phyloP scores from a whole-genome alignment of 2,329 filamentous ascomycete genomes.

The Trichocomaceae sp. region DNA sequence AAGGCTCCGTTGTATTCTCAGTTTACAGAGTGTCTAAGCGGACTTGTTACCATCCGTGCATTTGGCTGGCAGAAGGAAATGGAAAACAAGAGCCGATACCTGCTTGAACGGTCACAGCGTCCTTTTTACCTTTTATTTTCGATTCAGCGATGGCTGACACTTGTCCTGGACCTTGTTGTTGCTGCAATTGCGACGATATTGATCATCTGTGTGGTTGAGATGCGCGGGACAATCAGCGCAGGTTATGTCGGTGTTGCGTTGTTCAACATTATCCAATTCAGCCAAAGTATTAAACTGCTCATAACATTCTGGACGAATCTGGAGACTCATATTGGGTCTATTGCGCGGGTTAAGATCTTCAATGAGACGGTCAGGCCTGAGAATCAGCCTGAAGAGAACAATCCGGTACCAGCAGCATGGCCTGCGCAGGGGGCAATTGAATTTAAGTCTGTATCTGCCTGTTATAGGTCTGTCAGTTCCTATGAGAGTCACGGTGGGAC shows the following conservation, averaged over 20 bases:
- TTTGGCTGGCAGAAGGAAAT: conserved; percentile 49
- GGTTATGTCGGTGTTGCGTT: conserved; percentile 50
- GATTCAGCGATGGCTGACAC: conserved; percentile 52
- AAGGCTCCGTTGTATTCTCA: conserved; percentile 55
- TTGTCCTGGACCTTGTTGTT: conserved; percentile 47
- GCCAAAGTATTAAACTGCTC: conserved; percentile 45
- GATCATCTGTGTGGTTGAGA: conserved; percentile 44
- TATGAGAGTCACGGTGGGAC: too few relatives aligned
- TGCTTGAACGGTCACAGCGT: conserved; percentile 50
- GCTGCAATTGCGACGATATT: conserved; percentile 44
- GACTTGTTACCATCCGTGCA: conserved; percentile 50
- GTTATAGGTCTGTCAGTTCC: conserved; percentile 31
- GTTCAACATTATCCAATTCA: conserved; percentile 50
- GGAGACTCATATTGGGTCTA: conserved; percentile 53
- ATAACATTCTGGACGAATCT: conserved; percentile 51
- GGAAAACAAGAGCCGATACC: conserved; percentile 39
- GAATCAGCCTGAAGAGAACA: conserved; percentile 37
- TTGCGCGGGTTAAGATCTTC: conserved; percentile 51
- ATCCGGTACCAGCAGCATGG: conserved; percentile 36
- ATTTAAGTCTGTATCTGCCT: conserved; percentile 41
- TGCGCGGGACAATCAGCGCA: conserved; percentile 38
- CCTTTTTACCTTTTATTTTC: conserved; percentile 54
- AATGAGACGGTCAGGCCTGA: conserved; percentile 40
- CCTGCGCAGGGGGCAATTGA: conserved; percentile 38
- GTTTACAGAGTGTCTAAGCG: conserved; percentile 52